Evolutionary conservation across 2,329 filamentous ascomycete species (phyloP).

Genomic region (Xylogone sp.): DNA sequence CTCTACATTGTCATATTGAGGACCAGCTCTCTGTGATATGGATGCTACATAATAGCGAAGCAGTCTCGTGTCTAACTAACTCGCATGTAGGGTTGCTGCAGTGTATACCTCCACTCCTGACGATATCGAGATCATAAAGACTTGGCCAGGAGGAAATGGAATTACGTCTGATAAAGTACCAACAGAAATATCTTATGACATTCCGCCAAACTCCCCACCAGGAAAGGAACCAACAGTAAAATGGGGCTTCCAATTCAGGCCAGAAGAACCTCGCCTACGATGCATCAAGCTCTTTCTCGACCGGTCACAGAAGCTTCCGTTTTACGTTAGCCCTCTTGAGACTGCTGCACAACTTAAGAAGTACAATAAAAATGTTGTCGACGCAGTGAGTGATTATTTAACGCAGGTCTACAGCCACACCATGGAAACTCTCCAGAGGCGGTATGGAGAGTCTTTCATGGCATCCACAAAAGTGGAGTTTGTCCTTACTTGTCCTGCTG

Average conservation of each 20-base stretch:
- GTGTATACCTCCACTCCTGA: constrained; percentile 74
- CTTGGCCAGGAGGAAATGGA: constrained; percentile 78
- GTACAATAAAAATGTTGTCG: constrained; percentile 72
- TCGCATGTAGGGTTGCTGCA: constrained; percentile 56
- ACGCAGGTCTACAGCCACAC: constrained; percentile 74
- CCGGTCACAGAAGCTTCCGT: constrained; percentile 73
- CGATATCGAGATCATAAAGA: constrained; percentile 80
- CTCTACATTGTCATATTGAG: neutral
- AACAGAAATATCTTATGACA: constrained; percentile 65
- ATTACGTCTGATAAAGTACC: constrained; percentile 88
- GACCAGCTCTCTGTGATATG: constrained; percentile 4
- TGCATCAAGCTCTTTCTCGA: constrained; percentile 86
- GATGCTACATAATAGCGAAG: neutral
- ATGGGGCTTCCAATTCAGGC: constrained; percentile 83
- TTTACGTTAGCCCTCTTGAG: constrained; percentile 75
- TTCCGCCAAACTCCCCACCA: constrained; percentile 32
- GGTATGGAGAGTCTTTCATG: constrained; percentile 79
- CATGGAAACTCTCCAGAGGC: constrained; percentile 69
- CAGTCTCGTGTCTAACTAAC: neutral
- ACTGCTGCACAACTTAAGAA: constrained; percentile 72
- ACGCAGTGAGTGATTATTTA: constrained; percentile 76
- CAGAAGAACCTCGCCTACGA: constrained; percentile 69
- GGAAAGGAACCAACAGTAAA: constrained; percentile 49
- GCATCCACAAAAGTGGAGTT: constrained; percentile 71
- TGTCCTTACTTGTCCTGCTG: constrained; percentile 76